Evolutionary conservation across 306 rosid genomes (phyloP).

Genomic region (Sophora flavescens): DNA sequence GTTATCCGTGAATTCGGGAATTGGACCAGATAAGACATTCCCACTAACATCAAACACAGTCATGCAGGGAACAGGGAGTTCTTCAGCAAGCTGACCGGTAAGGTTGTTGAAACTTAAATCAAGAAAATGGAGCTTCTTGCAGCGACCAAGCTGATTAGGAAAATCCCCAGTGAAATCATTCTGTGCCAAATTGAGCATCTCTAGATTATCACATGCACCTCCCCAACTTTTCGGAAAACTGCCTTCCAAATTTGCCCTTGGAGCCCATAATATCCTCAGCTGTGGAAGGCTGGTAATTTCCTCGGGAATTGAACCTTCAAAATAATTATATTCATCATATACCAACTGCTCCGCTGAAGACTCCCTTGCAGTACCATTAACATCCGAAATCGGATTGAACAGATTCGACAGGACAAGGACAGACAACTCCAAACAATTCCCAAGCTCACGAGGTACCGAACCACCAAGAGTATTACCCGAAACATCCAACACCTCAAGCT

Average conservation of each 20-base stretch:
- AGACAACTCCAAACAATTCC: slow-evolving; percentile 69
- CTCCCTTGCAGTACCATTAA: slow-evolving; percentile 31
- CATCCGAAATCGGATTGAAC: slow-evolving; percentile 56
- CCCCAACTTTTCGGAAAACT: slow-evolving; percentile 64
- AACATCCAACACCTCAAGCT: slow-evolving; percentile 79
- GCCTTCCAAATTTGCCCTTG: slow-evolving; percentile 78
- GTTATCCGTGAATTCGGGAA: slow-evolving; percentile 57
- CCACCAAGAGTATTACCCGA: slow-evolving; percentile 85
- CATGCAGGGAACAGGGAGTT: slow-evolving; percentile 80
- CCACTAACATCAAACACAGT: slow-evolving; percentile 79
- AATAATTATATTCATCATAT: slow-evolving; percentile 75
- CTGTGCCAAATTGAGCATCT: slow-evolving; percentile 83
- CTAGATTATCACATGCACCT: slow-evolving; percentile 67
- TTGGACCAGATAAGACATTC: slow-evolving; percentile 68
- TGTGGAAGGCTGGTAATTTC: slow-evolving; percentile 70
- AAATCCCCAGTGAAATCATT: slow-evolving; percentile 73
- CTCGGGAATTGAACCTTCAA: slow-evolving; percentile 74
- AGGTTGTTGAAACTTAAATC: slow-evolving; percentile 75
- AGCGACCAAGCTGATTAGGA: slow-evolving; percentile 57
- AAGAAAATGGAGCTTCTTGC: slow-evolving; percentile 75
- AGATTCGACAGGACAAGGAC: slow-evolving; percentile 83
- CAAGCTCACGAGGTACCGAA: slow-evolving; percentile 67
- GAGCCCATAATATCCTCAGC: slow-evolving; percentile 85
- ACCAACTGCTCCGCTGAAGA: slow-evolving; percentile 49
- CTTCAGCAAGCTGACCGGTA: slow-evolving; percentile 63